Base-by-base conservation (phyloP, 805 yeast genomes). In the Kluyveromyces nonfermentans region DNA sequence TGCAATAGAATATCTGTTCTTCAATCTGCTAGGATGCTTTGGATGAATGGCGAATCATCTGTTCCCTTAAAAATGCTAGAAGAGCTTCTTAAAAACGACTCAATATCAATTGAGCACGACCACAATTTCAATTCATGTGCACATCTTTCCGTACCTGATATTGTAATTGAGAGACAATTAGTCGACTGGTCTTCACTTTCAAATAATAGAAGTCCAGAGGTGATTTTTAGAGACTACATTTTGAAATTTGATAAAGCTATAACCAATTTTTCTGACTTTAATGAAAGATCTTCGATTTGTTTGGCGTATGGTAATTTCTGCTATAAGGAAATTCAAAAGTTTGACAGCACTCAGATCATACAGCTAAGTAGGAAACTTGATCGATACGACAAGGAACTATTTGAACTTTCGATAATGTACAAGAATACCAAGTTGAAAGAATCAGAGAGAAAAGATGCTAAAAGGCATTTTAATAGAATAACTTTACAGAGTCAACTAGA, bases 161-260 rank as follows among this genome's bases (percentile, higher is more conserved):
- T 28, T 18, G 20, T 38, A 15, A 21, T 38, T 18, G 41, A 38
- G 7, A 38, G 41, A 14, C 41, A 38, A 6, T 51, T 83, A 33
- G 80, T 80, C 0, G 70, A 74, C 38, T 88, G 96, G 96, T 63
- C 78, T 31, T 72, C 85, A 0, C 75, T 72, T 38, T 82, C 94
- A 0, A 72, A 83, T 32, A 81, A 80, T 47, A 94, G 82, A 46
- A 68, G 80, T 9, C 75, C 87, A 0, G 68, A 73, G 1, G 64
- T 64, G 2, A 77, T 89, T 1, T 71, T 80, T 73, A 60, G 64
- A 1, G 65, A 70, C 5, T 82, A 81, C 54, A 77, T 86, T 15
- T 63, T 68, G 5, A 72, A 54, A 36, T 44, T 62, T 10, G 40
- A 57, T 5, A n/a, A 17, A 1, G 30, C 33, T 7, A 49, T 49